phyloP scores from a whole-genome alignment of 2,329 filamentous ascomycete genomes.

The Microdochium nivale region DNA sequence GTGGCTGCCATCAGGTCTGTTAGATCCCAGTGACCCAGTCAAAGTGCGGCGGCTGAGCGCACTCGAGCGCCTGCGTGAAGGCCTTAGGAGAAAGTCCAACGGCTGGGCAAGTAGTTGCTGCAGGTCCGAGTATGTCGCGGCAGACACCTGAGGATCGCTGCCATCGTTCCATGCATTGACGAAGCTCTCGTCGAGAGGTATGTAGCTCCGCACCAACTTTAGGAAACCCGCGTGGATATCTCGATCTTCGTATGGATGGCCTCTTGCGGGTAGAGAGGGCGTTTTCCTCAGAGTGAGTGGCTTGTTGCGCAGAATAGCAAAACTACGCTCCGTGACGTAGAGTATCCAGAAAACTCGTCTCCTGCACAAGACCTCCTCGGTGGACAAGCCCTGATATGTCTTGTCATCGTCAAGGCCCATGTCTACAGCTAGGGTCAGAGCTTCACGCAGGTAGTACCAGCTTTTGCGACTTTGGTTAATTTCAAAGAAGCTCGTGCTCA shows the following conservation, averaged over 20 bases:
- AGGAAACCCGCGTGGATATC: conserved; percentile 50
- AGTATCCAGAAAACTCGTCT: conserved; percentile 54
- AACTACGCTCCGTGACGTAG: conserved; percentile 53
- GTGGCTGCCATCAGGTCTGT: background rate
- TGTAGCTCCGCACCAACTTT: conserved; percentile 51
- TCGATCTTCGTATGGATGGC: conserved; percentile 40
- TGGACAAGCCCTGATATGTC: conserved; percentile 37
- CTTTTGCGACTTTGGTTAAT: conserved; percentile 52
- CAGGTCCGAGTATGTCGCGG: conserved; percentile 23
- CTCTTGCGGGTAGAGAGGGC: conserved; percentile 43
- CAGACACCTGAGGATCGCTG: conserved; percentile 24
- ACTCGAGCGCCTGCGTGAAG: conserved; percentile 7
- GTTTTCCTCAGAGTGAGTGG: conserved; percentile 54
- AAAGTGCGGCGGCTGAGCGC: conserved; percentile 14
- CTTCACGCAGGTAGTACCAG: conserved; percentile 54
- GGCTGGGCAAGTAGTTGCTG: conserved; percentile 24
- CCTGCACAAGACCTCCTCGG: conserved; percentile 42
- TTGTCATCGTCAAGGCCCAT: conserved; percentile 50
- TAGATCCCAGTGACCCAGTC: conserved; percentile 16
- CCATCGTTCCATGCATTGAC: conserved; percentile 57
- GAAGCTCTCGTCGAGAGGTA: conserved; percentile 55
- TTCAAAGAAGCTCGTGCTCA: conserved; percentile 52
- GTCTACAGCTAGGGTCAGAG: conserved; percentile 50
- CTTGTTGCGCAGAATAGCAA: conserved; percentile 54
- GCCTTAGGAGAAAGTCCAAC: conserved; percentile 19